Evolutionary conservation across 768 basidiomycete genomes (phyloP), one percentile per base, ranked within the genome.

Genomic region (Panaeolus cyanescens): DNA sequence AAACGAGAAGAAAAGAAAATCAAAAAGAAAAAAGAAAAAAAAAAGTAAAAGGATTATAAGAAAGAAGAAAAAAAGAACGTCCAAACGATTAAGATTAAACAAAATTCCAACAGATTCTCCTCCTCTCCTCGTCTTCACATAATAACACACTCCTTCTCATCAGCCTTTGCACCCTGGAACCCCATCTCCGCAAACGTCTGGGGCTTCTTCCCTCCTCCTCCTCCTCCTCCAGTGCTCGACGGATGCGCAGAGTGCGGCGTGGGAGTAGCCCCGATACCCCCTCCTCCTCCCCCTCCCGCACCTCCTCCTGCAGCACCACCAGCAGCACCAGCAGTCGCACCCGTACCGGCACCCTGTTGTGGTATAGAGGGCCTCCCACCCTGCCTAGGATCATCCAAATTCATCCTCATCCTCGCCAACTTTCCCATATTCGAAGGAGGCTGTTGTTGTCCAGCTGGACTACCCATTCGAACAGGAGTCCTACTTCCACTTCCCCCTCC

Each of bases 161-260:
- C 87, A 42, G 86, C 83, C 68, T 90, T 92, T 28, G 82, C 85
- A 12, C 89, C 88, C 32, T 88, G 84, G 69, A 95, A 90, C 0
- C 95, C 95, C 95, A 97, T 95, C 80, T 96, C 95, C 20, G 89
- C 91, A 76, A 97, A 96, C 42, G 94, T 95, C 68, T 88, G 81
- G 1, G 91, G 85, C 1, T 87, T 72, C 59, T 74, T 74, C 13
- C 62, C 32, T 17, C 37, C 37, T 39, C 19, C 17, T 17, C 37
- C 37, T 39, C 7, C 2, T 39, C 37, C 37, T 12, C 37, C 37
- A 39, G n/a, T n/a, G n/a, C n/a, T n/a, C n/a, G n/a, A n/a, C n/a
- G n/a, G n/a, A n/a, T n/a, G n/a, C n/a, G n/a, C n/a, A n/a, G n/a
- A n/a, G n/a, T n/a, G n/a, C n/a, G n/a, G n/a, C n/a, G n/a, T n/a